Evolutionary conservation across 208 protist genomes (phyloP).

Genomic region (Acanthamoeba castellanii): DNA sequence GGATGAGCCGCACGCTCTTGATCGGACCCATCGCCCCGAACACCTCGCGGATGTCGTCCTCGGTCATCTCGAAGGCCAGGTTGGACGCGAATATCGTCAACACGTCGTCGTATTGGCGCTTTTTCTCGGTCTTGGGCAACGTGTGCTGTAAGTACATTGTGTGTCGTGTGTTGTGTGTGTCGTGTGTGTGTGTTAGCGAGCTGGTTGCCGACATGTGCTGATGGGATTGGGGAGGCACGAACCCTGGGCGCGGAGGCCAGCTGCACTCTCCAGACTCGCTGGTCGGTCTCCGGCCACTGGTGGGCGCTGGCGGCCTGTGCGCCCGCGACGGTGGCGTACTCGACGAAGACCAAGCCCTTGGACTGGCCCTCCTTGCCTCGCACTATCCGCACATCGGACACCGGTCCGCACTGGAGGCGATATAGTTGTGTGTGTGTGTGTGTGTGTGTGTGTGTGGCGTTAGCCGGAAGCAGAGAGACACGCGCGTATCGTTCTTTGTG

Average conservation of each 20-base stretch:
- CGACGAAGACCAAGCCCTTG: constrained; percentile 22
- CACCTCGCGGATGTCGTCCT: not conserved
- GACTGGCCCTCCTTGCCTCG: not conserved
- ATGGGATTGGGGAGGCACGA: not conserved
- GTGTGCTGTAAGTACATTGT: not conserved
- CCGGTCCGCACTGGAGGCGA: not conserved
- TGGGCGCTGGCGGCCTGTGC: not conserved
- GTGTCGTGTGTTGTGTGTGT: not conserved
- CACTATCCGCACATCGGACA: not conserved
- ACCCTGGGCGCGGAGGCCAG: not conserved
- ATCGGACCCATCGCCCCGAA: not conserved
- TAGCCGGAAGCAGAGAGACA: not conserved
- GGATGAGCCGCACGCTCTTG: constrained; percentile 24
- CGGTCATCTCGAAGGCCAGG: not conserved
- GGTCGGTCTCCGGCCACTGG: not conserved
- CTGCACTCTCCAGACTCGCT: not conserved
- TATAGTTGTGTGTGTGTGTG: too few species aligned
- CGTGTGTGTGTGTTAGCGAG: not conserved
- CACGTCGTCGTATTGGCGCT: constrained; percentile 23
- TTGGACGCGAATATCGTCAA: constrained; percentile 35
- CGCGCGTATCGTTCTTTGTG: too few species aligned
- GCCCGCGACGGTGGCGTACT: not conserved
- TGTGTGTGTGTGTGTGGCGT: not conserved
- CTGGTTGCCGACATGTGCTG: not conserved
- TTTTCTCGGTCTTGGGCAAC: not conserved